Percentiles rank a stretch among this genome's conserved stretches.
phyloP scores from a whole-genome alignment of 306 rosid genomes.

The Albizia julibrissin region DNA sequence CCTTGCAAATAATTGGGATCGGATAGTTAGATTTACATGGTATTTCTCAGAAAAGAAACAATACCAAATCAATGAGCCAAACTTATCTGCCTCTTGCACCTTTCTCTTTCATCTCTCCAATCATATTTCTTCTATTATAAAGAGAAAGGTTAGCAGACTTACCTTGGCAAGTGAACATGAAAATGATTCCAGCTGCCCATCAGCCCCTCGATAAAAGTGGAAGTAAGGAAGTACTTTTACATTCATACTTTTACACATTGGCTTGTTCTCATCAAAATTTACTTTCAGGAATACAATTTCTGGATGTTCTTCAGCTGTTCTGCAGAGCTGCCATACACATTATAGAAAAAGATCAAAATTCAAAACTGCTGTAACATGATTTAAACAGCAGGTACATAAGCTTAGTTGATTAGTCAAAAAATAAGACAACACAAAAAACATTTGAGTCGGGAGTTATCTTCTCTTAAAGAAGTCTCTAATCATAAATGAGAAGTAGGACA shows the following conservation, averaged over 20 bases:
- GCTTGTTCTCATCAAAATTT: slow-evolving; percentile 96
- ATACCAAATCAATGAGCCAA: not conserved
- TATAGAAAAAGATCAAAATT: slow-evolving; percentile 26
- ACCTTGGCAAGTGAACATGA: slow-evolving; percentile 99
- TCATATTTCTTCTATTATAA: not conserved
- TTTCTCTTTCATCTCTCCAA: not conserved
- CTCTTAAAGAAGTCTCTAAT: not conserved
- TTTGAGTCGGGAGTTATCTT: slow-evolving; percentile 6
- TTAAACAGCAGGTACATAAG: slow-evolving; percentile 28
- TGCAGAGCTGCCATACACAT: slow-evolving; percentile 77
- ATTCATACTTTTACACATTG: slow-evolving; percentile 94
- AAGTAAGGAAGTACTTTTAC: slow-evolving; percentile 97
- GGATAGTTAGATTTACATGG: not conserved
- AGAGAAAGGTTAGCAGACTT: slow-evolving; percentile 22
- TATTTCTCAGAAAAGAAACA: not conserved
- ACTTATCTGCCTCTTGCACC: not conserved
- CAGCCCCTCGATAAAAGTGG: slow-evolving; percentile 97
- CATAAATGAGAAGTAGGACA: slow-evolving; percentile 2
- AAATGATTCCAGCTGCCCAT: slow-evolving; percentile 88
- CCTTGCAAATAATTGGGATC: not conserved
- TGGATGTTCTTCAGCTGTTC: slow-evolving; percentile 91
- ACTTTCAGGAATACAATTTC: slow-evolving; percentile 89
- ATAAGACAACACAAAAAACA: slow-evolving; percentile 2
- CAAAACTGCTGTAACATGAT: slow-evolving; percentile 23
- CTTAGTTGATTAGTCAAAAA: slow-evolving; percentile 3